phyloP scores from a whole-genome alignment of 208 protist species.

The Herpetomonas muscarum region DNA sequence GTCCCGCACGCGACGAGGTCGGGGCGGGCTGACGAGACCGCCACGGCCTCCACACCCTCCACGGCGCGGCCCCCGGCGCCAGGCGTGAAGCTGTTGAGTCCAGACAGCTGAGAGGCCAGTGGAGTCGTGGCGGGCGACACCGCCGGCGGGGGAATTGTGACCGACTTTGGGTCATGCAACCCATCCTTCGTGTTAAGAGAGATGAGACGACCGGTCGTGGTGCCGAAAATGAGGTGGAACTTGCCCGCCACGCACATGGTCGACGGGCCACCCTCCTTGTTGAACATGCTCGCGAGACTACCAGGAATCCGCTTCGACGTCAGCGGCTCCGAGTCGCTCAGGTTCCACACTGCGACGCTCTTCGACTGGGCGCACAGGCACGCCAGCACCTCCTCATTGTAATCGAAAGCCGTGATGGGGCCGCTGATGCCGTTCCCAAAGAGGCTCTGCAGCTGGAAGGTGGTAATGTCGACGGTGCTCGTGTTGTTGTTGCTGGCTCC shows the following conservation, averaged over 20 bases:
- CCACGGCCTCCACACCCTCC: constrained; percentile 59
- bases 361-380: constrained; percentile 45
- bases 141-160: constrained; percentile 23
- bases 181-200: constrained; percentile 75
- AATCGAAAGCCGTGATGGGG: constrained; percentile 60
- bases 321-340: constrained; percentile 49
- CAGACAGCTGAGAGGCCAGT: not conserved
- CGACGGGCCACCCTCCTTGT: constrained; percentile 54
- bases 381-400: constrained; percentile 79
- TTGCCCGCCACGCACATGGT: constrained; percentile 78
- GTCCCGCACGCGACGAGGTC: constrained; percentile 78
- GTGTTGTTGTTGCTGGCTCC: not conserved
- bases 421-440: constrained; percentile 49
- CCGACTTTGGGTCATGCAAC: constrained; percentile 30
- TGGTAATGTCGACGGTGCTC: constrained; percentile 16
- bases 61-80: constrained; percentile 20
- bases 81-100: not conserved
- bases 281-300: constrained; percentile 32
- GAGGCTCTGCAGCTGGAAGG: constrained; percentile 48
- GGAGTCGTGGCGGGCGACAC: not conserved
- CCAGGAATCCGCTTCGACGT: constrained; percentile 36
- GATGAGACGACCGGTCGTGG: constrained; percentile 60
- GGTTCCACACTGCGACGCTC: constrained; percentile 46
- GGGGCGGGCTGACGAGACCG: constrained; percentile 47
- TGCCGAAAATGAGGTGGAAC: constrained; percentile 76